phyloP scores from a whole-genome alignment of 345 rosid species.

The Pistacia vera region DNA sequence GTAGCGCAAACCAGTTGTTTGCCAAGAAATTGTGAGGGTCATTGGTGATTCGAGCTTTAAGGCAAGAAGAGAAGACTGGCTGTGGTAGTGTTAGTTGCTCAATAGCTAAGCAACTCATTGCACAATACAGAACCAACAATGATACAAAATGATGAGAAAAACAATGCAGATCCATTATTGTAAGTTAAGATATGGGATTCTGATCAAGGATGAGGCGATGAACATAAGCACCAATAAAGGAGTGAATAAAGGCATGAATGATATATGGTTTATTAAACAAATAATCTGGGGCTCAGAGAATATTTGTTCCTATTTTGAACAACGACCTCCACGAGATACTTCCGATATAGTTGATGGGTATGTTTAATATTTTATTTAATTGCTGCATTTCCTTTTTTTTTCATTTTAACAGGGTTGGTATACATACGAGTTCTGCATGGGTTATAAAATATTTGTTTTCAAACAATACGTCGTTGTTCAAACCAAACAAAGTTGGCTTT shows the following conservation, averaged over 20 bases:
- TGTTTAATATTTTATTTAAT: too few species aligned
- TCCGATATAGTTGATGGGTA: too few species aligned
- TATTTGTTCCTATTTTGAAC: too few species aligned
- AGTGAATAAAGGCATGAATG: neutral
- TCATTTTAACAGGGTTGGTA: too few species aligned
- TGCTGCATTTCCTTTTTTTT: too few species aligned
- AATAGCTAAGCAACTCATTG: neutral
- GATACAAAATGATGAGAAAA: neutral
- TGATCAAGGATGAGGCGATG: neutral
- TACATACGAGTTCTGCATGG: too few species aligned
- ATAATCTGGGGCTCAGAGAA: too few species aligned
- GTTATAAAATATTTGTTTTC: too few species aligned
- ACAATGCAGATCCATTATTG: neutral
- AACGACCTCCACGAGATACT: too few species aligned
- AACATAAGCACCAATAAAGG: neutral
- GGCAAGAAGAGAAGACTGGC: conserved; percentile 11
- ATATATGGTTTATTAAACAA: neutral
- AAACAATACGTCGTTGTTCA: too few species aligned
- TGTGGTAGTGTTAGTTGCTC: neutral
- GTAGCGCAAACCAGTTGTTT: conserved; percentile 16
- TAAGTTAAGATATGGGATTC: neutral
- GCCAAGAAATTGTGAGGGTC: conserved; percentile 17
- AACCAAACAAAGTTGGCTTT: too few species aligned
- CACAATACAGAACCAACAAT: neutral
- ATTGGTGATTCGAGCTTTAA: conserved; percentile 11